A percentile compares a stretch with the other conserved stretches of the same genome.
phyloP scores from a whole-genome alignment of 352 stramenopile species.

The Phytophthora constricta region DNA sequence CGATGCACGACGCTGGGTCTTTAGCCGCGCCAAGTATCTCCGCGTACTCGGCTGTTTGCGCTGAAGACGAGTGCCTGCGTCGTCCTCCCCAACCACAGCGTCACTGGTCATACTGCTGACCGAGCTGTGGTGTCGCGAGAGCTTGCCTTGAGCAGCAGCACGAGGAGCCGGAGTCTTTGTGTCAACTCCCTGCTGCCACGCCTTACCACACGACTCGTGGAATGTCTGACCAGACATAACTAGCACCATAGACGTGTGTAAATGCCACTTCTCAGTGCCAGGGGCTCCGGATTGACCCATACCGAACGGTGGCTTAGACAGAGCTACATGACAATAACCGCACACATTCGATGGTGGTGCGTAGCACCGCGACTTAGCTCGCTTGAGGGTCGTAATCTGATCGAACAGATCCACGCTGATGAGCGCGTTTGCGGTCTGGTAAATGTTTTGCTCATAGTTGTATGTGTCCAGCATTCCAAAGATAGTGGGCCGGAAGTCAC shows the following conservation, averaged over 20 bases:
- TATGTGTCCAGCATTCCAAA: slow-evolving; percentile 95
- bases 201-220: slow-evolving; percentile 87
- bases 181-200: slow-evolving; percentile 84
- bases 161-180: slow-evolving; percentile 49
- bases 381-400: slow-evolving; percentile 83
- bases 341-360: slow-evolving; percentile 78
- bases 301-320: slow-evolving; percentile 85
- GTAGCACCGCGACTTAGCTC: slow-evolving; percentile 74
- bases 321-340: slow-evolving; percentile 79
- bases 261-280: slow-evolving; percentile 82
- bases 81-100: slow-evolving; percentile 48
- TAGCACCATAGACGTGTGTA: slow-evolving; percentile 86
- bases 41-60: slow-evolving; percentile 83
- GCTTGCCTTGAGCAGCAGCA: slow-evolving; percentile 33
- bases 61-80: slow-evolving; percentile 61
- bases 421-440: slow-evolving; percentile 84
- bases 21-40: slow-evolving; percentile 80
- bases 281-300: slow-evolving; percentile 78
- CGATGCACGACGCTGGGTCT: slow-evolving; percentile 70
- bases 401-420: slow-evolving; percentile 88
- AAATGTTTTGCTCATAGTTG: slow-evolving; percentile 92
- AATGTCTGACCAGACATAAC: slow-evolving; percentile 82
- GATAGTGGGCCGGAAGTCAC: slow-evolving; percentile 95
- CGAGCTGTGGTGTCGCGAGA: slow-evolving; percentile 52
- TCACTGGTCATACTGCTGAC: slow-evolving; percentile 43